phyloP scores from a whole-genome alignment of 2,329 filamentous ascomycete genomes.

The Neofusicoccum ribis region DNA sequence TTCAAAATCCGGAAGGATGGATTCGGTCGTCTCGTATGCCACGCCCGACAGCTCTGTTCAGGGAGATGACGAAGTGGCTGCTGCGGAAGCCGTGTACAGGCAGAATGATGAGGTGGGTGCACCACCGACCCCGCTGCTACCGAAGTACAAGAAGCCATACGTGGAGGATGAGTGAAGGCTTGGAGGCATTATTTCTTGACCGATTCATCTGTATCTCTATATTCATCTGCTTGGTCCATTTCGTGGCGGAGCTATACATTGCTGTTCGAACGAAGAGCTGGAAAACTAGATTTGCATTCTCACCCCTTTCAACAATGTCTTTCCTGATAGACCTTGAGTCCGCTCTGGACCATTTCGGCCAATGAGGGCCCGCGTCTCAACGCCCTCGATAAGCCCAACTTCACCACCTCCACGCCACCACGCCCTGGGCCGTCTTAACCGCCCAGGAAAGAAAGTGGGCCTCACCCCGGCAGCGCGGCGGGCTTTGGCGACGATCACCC shows the following conservation, averaged over 20 bases:
- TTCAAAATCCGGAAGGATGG: background rate
- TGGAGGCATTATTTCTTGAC: background rate
- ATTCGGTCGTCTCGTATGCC: background rate
- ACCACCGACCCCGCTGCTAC: background rate
- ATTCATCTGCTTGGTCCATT: no score
- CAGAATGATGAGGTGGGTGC: background rate
- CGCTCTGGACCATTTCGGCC: background rate
- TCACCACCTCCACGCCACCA: no score
- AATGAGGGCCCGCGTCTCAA: background rate
- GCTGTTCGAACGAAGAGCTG: no score
- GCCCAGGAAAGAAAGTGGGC: background rate
- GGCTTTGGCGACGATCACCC: background rate
- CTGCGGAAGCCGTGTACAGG: background rate
- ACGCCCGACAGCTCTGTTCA: slow-evolving; percentile 10
- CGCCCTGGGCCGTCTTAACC: background rate
- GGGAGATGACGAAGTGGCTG: background rate
- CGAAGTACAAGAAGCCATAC: slow-evolving; percentile 3
- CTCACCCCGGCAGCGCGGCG: background rate
- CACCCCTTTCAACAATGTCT: no score
- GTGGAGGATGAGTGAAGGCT: background rate
- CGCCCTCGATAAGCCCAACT: background rate
- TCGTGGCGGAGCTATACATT: background rate
- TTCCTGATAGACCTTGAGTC: background rate
- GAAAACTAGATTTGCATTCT: no score
- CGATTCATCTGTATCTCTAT: background rate